Conservation (phyloP, 108 stramenopile genomes). For the Cyclotella kingstonii region DNA sequence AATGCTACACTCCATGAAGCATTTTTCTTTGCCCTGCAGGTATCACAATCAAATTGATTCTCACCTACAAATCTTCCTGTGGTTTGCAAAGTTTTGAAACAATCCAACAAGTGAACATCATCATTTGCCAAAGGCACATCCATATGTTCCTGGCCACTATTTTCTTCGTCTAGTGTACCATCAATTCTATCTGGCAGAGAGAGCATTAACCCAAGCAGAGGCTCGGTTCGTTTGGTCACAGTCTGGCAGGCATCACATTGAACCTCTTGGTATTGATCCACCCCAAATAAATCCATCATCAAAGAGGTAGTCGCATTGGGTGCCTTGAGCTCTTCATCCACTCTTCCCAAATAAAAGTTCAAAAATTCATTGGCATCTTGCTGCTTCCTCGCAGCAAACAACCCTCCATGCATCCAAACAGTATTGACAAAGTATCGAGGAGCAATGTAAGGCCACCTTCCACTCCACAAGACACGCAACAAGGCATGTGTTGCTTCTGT, state of each 20-base stretch:
- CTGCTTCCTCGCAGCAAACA: conserved; percentile 64
- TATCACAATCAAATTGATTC: conserved; percentile 42
- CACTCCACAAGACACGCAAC: conserved; percentile 44
- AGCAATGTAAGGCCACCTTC: conserved; percentile 34
- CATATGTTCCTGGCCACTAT: background rate
- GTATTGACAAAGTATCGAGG: conserved; percentile 52
- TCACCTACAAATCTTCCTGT: conserved; percentile 31
- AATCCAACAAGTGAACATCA: conserved; percentile 25
- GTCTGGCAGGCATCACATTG: conserved; percentile 39
- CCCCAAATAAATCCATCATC: conserved; percentile 49
- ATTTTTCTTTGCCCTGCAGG: conserved; percentile 30
- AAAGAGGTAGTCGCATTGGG: conserved; percentile 34
- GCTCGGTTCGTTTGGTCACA: conserved; percentile 41
- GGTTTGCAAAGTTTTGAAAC: conserved; percentile 28
- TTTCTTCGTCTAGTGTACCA: background rate
- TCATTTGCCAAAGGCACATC: background rate
- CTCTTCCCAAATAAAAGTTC: conserved; percentile 40
- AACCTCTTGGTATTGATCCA: conserved; percentile 46
- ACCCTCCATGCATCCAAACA: conserved; percentile 48
- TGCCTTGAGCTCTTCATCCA: conserved; percentile 42
- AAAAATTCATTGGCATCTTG: conserved; percentile 82
- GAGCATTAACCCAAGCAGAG: conserved; percentile 37
- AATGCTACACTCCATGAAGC: conserved; percentile 37
- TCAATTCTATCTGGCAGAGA: conserved; percentile 33
- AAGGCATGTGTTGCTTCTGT: conserved; percentile 50